Base-by-base conservation (phyloP, 2,329 filamentous ascomycete species). In the Epichloe festucae region DNA sequence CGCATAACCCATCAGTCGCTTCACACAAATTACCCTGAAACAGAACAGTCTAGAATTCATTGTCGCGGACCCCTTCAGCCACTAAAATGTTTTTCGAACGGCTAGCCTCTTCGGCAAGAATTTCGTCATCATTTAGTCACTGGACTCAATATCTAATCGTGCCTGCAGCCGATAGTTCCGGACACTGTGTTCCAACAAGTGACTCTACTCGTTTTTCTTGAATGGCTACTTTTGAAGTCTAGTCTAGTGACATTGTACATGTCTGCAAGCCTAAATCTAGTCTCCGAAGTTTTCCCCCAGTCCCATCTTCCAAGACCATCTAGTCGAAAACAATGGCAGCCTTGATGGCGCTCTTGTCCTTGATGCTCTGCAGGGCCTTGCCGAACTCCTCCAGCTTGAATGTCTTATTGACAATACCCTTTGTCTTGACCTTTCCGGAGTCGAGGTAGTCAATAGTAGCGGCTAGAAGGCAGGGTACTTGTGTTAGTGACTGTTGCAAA, bases 301-400 rank as follows among this genome's bases (percentile, higher is more conserved):
- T 48, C 35, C 12, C 14, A 5, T 23, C 6, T n/a, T 44, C 12
- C 36, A 23, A 47, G 15, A 42, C 10, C 17, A 14, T 31, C 14
- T 75, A 79, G 55, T 86, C 82, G 60, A 85, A 87, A 46, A 81
- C 76, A 64, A 88, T 86, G 15, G 81, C 82, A 49, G 83, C 83
- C 73, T 88, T 88, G 63, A 88, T 85, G 53, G 82, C 83, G 50
- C 71, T 78, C 73, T 87, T 86, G 69, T 85, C 82, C 61, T 75
- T 79, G 73, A 88, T 86, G 52, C 78, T 76, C 65, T 86, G 79
- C 57, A 88, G 69, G 55, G 82, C 84, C 63, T 85, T 79, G 45
- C 72, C 79, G 76, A 82, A 87, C 63, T 87, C 75, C 62, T 88
- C 83, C n/a, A 87, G 71, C 68, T 76, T 82, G 70, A 82, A 88